Conservation (phyloP, 1,284 basidiomycete species). For the Apiotrichum gracile region DNA sequence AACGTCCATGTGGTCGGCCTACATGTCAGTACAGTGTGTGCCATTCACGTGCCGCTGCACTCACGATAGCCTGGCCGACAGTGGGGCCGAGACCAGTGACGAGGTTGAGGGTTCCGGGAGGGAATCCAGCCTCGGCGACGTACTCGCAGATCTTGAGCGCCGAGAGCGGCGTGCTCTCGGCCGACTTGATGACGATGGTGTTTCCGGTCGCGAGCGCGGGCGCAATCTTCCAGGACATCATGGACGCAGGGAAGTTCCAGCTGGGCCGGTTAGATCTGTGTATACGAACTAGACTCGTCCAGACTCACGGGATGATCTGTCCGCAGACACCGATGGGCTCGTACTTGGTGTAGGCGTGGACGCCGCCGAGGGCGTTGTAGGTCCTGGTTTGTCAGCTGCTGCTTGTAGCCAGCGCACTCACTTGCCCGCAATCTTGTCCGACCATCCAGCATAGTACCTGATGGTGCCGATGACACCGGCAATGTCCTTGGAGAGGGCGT, state of each 20-base stretch:
- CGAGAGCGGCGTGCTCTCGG: conserved; percentile 80
- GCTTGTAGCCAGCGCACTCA: neutral
- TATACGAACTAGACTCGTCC: no score
- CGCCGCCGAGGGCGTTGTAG: conserved; percentile 10
- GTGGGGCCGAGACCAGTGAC: conserved; percentile 64
- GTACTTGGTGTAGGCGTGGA: conserved; percentile 50
- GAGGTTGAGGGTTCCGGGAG: conserved; percentile 80
- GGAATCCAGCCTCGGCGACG: conserved; percentile 74
- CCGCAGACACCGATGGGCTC: conserved; percentile 11
- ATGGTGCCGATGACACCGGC: conserved; percentile 70
- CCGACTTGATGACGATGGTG: conserved; percentile 23
- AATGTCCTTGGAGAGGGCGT: conserved; percentile 76
- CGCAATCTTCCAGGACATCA: conserved; percentile 84
- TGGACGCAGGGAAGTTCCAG: conserved; percentile 80
- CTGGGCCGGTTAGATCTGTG: conserved; percentile 1
- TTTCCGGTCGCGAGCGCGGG: conserved; percentile 69
- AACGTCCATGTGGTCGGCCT: conserved; percentile 59
- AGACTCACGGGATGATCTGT: conserved; percentile 3
- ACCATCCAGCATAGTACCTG: conserved; percentile 52
- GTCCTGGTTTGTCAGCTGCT: conserved; percentile 4
- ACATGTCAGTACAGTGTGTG: neutral
- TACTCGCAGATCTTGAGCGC: conserved; percentile 59
- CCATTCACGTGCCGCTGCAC: neutral
- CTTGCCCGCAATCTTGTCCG: conserved; percentile 73
- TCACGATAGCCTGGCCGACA: conserved; percentile 51